A percentile compares a stretch with the other conserved stretches of the same genome.
Conservation (phyloP, 306 rosid genomes). For the Prunus salicina region DNA sequence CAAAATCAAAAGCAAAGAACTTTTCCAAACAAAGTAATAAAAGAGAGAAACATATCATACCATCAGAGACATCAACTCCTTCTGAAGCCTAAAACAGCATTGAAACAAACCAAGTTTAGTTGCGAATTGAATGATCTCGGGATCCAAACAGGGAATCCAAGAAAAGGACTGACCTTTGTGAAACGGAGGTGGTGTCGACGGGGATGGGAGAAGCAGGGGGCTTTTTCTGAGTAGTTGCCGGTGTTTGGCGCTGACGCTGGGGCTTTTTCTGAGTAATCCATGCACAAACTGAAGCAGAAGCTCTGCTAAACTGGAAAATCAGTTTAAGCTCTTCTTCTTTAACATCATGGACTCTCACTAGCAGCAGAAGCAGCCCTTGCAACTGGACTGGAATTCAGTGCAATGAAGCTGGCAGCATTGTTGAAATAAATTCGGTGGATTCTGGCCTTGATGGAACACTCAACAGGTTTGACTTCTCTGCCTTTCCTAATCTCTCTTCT, state of each 20-base stretch:
- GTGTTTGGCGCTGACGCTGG: constrained; percentile 29
- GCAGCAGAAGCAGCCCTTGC: too few relatives aligned
- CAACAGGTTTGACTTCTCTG: too few relatives aligned
- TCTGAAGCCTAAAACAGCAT: constrained; percentile 67
- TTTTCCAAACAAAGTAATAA: neutral
- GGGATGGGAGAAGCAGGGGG: constrained; percentile 47
- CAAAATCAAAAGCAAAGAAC: constrained; percentile 12
- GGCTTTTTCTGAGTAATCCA: constrained; percentile 39
- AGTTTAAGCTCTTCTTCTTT: too few relatives aligned
- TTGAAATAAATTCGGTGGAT: too few relatives aligned
- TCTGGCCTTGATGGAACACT: too few relatives aligned
- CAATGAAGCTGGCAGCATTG: too few relatives aligned
- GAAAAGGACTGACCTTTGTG: constrained; percentile 54
- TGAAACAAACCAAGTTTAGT: constrained; percentile 9
- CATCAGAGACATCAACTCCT: constrained; percentile 98
- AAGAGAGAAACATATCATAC: constrained; percentile 4
- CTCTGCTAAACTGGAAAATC: too few relatives aligned
- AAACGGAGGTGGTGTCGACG: constrained; percentile 67
- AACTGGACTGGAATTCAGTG: too few relatives aligned
- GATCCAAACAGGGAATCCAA: constrained; percentile 23
- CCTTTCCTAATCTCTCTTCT: too few relatives aligned
- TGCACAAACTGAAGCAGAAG: constrained; percentile 34
- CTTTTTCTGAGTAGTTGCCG: constrained; percentile 41
- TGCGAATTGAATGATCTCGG: neutral
- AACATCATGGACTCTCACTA: too few relatives aligned